These are phyloP conservation scores for Aspergillus sclerotialis DNA, from an alignment of 2,329 filamentous ascomycete genomes.

Conservation along the genomic window DNA sequence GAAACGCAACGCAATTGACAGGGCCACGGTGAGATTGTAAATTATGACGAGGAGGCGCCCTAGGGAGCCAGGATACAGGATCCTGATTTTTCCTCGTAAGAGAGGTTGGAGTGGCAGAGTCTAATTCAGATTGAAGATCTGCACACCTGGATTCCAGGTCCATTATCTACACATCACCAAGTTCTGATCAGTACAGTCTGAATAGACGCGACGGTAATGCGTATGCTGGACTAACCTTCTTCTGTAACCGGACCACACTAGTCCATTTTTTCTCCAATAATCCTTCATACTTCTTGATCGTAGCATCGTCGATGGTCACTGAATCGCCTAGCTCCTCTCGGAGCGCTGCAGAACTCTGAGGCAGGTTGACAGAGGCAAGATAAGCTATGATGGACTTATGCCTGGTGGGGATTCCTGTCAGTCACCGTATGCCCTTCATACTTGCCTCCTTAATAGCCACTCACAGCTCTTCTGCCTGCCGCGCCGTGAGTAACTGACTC, in stretches of 20 bases:
- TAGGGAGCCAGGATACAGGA: constrained; percentile 78
- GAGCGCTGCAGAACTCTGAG: constrained; percentile 61
- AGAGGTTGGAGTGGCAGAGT: constrained; percentile 72
- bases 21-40: constrained; percentile 75
- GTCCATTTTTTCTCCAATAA: constrained; percentile 97
- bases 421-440: background rate
- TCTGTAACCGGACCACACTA: constrained; percentile 85
- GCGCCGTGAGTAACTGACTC: constrained; percentile 64
- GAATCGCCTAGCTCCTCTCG: constrained; percentile 66
- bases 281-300: constrained; percentile 86
- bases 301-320: constrained; percentile 64
- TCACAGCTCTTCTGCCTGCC: constrained; percentile 82
- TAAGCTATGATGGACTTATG: constrained; percentile 93
- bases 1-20: constrained; percentile 84
- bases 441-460: constrained; percentile 25
- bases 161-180: constrained; percentile 61
- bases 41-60: constrained; percentile 70
- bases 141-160: constrained; percentile 74
- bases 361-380: constrained; percentile 63
- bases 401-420: constrained; percentile 39
- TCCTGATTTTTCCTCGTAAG: constrained; percentile 76
- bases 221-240: constrained; percentile 57
- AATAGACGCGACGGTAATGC: background rate
- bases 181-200: constrained; percentile 5
- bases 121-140: constrained; percentile 72